phyloP scores from a whole-genome alignment of 2,329 filamentous ascomycete species.

The Monilinia fructigena region DNA sequence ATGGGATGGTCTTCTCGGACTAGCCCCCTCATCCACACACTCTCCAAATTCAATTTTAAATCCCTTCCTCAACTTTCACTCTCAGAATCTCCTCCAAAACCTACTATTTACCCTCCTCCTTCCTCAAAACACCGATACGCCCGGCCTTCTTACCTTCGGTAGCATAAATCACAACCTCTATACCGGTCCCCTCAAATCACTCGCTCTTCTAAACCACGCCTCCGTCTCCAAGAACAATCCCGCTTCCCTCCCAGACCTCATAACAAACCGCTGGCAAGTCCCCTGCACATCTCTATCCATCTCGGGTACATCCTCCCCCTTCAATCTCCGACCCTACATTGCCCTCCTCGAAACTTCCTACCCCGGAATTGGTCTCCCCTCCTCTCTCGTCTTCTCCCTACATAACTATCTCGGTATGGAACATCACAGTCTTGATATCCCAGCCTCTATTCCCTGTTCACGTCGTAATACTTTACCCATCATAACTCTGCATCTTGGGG shows the following conservation, averaged over 20 bases:
- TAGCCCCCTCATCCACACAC: not conserved
- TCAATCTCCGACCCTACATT: not conserved
- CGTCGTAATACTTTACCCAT: not conserved
- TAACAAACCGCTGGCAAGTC: slow-evolving; percentile 15
- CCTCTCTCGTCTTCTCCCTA: slow-evolving; percentile 4
- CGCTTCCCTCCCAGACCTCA: not conserved
- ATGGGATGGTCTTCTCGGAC: slow-evolving; percentile 20
- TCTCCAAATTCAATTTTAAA: slow-evolving; percentile 5
- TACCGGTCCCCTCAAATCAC: not conserved
- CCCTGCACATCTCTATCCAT: slow-evolving; percentile 4
- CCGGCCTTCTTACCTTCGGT: slow-evolving; percentile 13
- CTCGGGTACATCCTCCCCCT: not conserved
- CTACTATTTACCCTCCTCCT: slow-evolving; percentile 16
- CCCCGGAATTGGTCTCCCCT: slow-evolving; percentile 13
- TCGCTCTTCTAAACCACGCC: not conserved
- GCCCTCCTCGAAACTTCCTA: slow-evolving; percentile 12
- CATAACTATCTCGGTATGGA: slow-evolving; percentile 6
- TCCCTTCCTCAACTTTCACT: slow-evolving; percentile 1
- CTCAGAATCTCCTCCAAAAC: not conserved
- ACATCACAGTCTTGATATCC: not conserved
- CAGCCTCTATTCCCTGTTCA: slow-evolving; percentile 10
- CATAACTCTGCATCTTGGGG: not conserved
- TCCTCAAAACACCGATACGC: not conserved
- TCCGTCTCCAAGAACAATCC: not conserved
- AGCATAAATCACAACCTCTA: slow-evolving; percentile 4